A percentile compares a stretch with the other conserved stretches of the same genome.
These are phyloP conservation scores for Naganishia albida DNA, from an alignment of 1,284 basidiomycete species.

Conservation along the genomic window DNA sequence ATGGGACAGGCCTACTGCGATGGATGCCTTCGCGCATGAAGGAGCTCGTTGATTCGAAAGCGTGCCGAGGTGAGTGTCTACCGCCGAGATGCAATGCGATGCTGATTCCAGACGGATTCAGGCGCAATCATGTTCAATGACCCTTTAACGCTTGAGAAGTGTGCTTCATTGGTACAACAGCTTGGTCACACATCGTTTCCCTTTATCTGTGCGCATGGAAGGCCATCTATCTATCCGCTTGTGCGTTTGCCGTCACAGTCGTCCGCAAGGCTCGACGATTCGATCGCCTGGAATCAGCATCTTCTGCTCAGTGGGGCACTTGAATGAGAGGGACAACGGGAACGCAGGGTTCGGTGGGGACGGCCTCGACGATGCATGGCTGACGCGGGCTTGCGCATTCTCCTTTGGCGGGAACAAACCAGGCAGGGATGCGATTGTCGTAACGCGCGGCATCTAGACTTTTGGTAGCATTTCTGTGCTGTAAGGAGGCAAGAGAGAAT, in stretches of 20 bases:
- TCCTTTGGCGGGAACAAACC: too few relatives aligned
- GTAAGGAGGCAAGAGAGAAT: too few relatives aligned
- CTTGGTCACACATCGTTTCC: conserved; percentile 74
- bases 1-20: conserved; percentile 62
- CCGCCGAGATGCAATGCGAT: neutral
- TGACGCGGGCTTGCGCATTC: too few relatives aligned
- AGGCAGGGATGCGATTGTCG: too few relatives aligned
- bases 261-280: neutral
- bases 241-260: conserved; percentile 36
- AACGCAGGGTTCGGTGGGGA: too few relatives aligned
- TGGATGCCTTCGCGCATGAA: conserved; percentile 76
- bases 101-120: conserved; percentile 44
- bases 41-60: conserved; percentile 85
- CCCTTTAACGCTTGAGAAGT: conserved; percentile 66
- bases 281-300: neutral
- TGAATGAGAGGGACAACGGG: too few relatives aligned
- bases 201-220: conserved; percentile 91
- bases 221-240: conserved; percentile 54
- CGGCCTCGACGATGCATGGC: too few relatives aligned
- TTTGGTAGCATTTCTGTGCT: too few relatives aligned
- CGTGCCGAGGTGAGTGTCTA: conserved; percentile 71
- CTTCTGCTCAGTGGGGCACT: too few relatives aligned
- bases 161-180: conserved; percentile 65
- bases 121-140: conserved; percentile 98
- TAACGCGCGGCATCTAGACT: too few relatives aligned